These are phyloP conservation scores for Mycena haematopus DNA, from an alignment of 768 basidiomycete genomes.

Conservation along the genomic window DNA sequence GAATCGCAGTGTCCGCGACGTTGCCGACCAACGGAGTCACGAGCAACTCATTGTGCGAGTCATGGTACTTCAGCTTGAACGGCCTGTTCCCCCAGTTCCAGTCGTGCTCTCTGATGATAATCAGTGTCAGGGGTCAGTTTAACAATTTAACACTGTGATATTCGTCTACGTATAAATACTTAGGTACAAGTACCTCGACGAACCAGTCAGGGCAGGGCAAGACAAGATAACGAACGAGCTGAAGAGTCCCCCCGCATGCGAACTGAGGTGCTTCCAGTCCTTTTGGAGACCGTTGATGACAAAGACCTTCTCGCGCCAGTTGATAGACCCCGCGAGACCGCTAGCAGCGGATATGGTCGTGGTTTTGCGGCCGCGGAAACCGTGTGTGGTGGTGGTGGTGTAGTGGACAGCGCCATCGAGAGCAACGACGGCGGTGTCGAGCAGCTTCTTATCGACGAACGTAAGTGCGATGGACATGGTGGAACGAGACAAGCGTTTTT, in stretches of 20 bases:
- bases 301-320: slow-evolving; percentile 18
- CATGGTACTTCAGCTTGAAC: not conserved
- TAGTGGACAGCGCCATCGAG: not conserved
- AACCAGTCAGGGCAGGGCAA: too few species aligned
- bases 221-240: not conserved
- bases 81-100: not conserved
- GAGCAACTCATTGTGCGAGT: not conserved
- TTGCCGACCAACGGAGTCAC: not conserved
- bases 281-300: not conserved
- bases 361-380: not conserved
- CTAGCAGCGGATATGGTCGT: not conserved
- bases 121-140: not conserved
- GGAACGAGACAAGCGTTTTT: too few species aligned
- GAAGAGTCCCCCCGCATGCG: not conserved
- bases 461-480: not conserved
- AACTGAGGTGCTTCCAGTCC: not conserved
- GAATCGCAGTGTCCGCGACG: not conserved
- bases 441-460: not conserved
- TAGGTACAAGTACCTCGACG: too few species aligned
- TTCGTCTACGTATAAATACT: too few species aligned
- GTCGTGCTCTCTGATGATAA: not conserved
- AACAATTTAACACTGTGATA: too few species aligned
- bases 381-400: not conserved
- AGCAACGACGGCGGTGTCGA: not conserved
- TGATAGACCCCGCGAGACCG: not conserved